phyloP scores from a whole-genome alignment of 2,329 filamentous ascomycete species.

The Cephalotrichum gorgonifer region DNA sequence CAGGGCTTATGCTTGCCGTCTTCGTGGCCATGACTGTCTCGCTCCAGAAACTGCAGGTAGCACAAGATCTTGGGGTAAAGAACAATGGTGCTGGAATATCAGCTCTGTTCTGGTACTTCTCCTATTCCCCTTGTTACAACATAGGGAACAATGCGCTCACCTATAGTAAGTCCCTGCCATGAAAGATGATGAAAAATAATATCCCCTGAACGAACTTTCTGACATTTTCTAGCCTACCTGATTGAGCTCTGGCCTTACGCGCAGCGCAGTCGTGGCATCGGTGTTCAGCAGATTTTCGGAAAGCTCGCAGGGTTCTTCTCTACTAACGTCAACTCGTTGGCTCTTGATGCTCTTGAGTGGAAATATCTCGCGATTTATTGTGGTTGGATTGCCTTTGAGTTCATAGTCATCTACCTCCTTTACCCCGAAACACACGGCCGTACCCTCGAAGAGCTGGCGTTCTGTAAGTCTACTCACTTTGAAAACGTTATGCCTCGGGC shows the following conservation, averaged over 20 bases:
- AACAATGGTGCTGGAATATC: slow-evolving; percentile 22
- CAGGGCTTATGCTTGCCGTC: slow-evolving; percentile 32
- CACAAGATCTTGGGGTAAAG: slow-evolving; percentile 14
- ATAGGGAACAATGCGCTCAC: slow-evolving; percentile 57
- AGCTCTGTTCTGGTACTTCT: slow-evolving; percentile 48
- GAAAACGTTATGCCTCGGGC: accelerated
- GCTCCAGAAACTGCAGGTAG: slow-evolving; percentile 24
- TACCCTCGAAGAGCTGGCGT: slow-evolving; percentile 12
- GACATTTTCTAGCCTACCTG: slow-evolving; percentile 30
- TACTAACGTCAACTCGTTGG: slow-evolving; percentile 33
- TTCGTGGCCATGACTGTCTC: slow-evolving; percentile 47
- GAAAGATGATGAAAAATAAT: not conserved
- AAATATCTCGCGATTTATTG: slow-evolving; percentile 32
- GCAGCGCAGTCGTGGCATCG: slow-evolving; percentile 47
- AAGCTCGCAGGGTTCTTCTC: slow-evolving; percentile 28
- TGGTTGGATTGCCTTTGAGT: slow-evolving; percentile 30
- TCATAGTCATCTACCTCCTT: slow-evolving; percentile 58
- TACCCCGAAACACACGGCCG: slow-evolving; percentile 70
- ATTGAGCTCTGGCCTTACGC: slow-evolving; percentile 50
- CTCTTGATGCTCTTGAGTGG: slow-evolving; percentile 27
- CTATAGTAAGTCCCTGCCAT: slow-evolving; percentile 39
- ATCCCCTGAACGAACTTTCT: not conserved
- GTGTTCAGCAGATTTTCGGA: slow-evolving; percentile 44
- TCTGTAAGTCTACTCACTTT: slow-evolving; percentile 19
- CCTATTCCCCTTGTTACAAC: slow-evolving; percentile 50